phyloP scores from a whole-genome alignment of 352 stramenopile species.

The Achlya hypogyna region DNA sequence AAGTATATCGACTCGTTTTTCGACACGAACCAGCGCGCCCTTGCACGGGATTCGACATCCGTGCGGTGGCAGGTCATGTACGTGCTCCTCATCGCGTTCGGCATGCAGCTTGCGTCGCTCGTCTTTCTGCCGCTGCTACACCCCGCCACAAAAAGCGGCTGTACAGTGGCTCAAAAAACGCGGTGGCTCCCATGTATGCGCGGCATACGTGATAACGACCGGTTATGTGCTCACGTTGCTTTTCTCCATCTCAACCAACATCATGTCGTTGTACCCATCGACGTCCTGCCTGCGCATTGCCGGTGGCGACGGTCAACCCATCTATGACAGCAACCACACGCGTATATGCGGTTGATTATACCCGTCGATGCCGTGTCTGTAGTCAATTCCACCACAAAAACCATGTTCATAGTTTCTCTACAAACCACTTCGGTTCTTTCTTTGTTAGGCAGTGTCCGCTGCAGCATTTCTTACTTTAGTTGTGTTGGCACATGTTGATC shows the following conservation, averaged over 20 bases:
- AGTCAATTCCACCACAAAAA: too few relatives aligned
- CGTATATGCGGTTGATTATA: too few relatives aligned
- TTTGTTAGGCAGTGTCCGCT: too few relatives aligned
- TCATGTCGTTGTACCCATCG: slow-evolving; percentile 46
- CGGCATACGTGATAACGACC: slow-evolving; percentile 32
- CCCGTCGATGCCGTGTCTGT: too few relatives aligned
- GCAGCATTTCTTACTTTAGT: too few relatives aligned
- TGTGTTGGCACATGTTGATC: too few relatives aligned
- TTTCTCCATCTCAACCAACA: slow-evolving; percentile 45
- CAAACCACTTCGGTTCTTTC: too few relatives aligned
- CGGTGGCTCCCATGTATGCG: slow-evolving; percentile 33
- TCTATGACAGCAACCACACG: too few relatives aligned
- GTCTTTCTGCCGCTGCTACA: slow-evolving; percentile 39
- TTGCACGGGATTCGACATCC: slow-evolving; percentile 37
- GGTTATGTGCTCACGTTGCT: slow-evolving; percentile 34
- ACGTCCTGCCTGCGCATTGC: slow-evolving; percentile 45
- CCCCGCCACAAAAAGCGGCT: slow-evolving; percentile 56
- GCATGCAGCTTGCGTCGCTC: slow-evolving; percentile 40
- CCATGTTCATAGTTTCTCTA: too few relatives aligned
- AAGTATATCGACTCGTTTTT: slow-evolving; percentile 37
- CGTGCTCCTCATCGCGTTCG: slow-evolving; percentile 45
- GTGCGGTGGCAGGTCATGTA: slow-evolving; percentile 38
- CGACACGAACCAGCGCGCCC: slow-evolving; percentile 34
- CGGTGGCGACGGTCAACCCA: slow-evolving; percentile 27
- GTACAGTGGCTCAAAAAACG: slow-evolving; percentile 50